phyloP scores from a whole-genome alignment of 495 filamentous ascomycete genomes.

The Chaetomidium leptoderma region DNA sequence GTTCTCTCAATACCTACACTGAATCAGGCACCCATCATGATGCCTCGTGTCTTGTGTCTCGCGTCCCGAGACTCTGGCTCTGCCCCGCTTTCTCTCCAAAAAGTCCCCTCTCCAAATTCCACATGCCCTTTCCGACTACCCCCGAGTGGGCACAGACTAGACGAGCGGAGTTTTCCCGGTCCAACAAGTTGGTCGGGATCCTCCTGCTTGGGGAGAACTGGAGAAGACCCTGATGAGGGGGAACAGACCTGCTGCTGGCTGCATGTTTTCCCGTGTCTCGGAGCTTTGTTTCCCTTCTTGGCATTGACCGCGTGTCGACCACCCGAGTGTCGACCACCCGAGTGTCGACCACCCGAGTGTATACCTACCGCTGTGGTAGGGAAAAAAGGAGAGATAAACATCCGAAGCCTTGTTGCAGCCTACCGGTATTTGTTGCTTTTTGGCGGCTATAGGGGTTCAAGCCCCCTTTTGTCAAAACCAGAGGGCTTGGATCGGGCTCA shows the following conservation, averaged over 20 bases:
- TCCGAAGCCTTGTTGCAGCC: not conserved
- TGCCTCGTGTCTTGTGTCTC: no score
- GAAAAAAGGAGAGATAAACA: not conserved
- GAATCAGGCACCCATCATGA: no score
- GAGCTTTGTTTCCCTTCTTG: constrained; percentile 9
- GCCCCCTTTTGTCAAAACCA: no score
- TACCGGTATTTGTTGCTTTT: no score
- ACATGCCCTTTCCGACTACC: not conserved
- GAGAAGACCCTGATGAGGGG: not conserved
- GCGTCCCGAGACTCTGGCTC: not conserved
- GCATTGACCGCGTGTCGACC: not conserved
- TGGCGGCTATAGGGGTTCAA: no score
- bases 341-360: not conserved
- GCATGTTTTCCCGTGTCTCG: constrained; percentile 8
- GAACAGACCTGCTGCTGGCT: not conserved
- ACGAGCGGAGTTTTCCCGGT: not conserved
- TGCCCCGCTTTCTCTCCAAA: not conserved
- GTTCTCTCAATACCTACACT: no score
- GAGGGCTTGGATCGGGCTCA: no score
- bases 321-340: not conserved
- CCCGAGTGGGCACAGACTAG: not conserved
- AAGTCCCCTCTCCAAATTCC: constrained; percentile 5
- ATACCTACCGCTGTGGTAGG: no score
- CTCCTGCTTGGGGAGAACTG: not conserved
- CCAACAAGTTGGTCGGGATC: not conserved